phyloP scores from a whole-genome alignment of 2,329 filamentous ascomycete species.

The Capronia coronata region DNA sequence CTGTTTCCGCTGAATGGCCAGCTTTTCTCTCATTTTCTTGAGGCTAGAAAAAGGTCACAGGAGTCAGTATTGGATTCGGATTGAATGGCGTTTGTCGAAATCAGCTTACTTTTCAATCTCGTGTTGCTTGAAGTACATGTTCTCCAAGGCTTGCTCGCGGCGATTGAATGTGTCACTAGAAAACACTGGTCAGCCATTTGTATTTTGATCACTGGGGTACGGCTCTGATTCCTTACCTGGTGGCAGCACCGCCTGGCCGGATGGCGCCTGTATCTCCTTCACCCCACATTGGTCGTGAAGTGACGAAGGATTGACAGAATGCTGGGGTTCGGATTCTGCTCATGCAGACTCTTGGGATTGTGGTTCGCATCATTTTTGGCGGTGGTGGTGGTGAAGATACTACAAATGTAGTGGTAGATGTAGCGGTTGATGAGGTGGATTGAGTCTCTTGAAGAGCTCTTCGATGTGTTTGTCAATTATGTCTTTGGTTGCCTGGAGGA shows the following conservation, averaged over 20 bases:
- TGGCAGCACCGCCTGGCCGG: constrained; percentile 17
- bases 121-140: constrained; percentile 24
- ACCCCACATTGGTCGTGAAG: constrained; percentile 9
- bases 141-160: constrained; percentile 24
- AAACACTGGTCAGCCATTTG: background rate
- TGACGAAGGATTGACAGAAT: constrained; percentile 23
- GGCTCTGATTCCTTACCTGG: constrained; percentile 11
- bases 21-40: constrained; percentile 22
- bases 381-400: background rate
- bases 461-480: background rate
- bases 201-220: background rate
- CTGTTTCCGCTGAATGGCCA: constrained; percentile 18
- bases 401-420: background rate
- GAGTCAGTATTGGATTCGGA: background rate
- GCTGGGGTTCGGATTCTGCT: constrained; percentile 22
- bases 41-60: constrained; percentile 13
- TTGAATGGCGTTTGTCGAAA: background rate
- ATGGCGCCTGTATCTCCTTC: constrained; percentile 21
- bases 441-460: constrained; percentile 11
- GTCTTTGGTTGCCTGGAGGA: constrained; percentile 1
- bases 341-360: constrained; percentile 17
- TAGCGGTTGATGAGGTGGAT: constrained; percentile 2
- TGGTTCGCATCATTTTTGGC: constrained; percentile 21
- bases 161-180: constrained; percentile 22
- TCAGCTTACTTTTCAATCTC: constrained; percentile 24